These are phyloP conservation scores for Curvularia hawaiiensis DNA, from an alignment of 2,329 filamentous ascomycete species.

Conservation along the genomic window DNA sequence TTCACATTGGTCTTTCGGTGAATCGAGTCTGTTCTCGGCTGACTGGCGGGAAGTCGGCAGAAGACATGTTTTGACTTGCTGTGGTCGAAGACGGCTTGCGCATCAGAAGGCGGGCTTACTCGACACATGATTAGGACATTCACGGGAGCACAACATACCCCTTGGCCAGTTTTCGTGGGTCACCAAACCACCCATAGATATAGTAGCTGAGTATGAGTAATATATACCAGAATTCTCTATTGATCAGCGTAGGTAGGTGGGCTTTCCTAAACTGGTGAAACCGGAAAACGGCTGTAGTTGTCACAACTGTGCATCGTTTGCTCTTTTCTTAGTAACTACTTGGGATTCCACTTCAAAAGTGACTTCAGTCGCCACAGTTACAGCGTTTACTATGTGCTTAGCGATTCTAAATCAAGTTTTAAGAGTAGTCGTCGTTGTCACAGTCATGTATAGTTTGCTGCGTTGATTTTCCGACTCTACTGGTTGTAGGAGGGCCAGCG, in stretches of 20 bases:
- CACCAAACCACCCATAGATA: slow-evolving; percentile 21
- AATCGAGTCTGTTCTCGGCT: neutral
- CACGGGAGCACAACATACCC: slow-evolving; percentile 29
- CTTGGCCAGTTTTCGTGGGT: slow-evolving; percentile 9
- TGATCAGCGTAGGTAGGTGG: neutral
- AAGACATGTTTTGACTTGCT: slow-evolving; percentile 1
- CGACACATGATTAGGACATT: slow-evolving; percentile 20
- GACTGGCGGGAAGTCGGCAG: slow-evolving; percentile 13
- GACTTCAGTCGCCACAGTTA: too few relatives aligned
- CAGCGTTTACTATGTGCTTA: too few relatives aligned
- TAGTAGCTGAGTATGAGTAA: slow-evolving; percentile 22
- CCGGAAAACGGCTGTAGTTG: too few relatives aligned
- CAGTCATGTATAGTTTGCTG: too few relatives aligned
- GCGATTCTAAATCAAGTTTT: too few relatives aligned
- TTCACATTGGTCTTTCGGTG: neutral
- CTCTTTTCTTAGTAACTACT: too few relatives aligned
- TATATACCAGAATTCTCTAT: slow-evolving; percentile 2
- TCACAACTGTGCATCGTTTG: too few relatives aligned
- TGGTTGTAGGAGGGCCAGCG: too few relatives aligned
- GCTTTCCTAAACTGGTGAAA: too few relatives aligned
- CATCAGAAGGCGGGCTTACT: slow-evolving; percentile 8
- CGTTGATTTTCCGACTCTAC: too few relatives aligned
- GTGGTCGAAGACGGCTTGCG: slow-evolving; percentile 4
- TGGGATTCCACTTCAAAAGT: too few relatives aligned
- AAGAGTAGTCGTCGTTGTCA: too few relatives aligned